Conservation (phyloP, 306 rosid genomes). For the Rosa chinensis region DNA sequence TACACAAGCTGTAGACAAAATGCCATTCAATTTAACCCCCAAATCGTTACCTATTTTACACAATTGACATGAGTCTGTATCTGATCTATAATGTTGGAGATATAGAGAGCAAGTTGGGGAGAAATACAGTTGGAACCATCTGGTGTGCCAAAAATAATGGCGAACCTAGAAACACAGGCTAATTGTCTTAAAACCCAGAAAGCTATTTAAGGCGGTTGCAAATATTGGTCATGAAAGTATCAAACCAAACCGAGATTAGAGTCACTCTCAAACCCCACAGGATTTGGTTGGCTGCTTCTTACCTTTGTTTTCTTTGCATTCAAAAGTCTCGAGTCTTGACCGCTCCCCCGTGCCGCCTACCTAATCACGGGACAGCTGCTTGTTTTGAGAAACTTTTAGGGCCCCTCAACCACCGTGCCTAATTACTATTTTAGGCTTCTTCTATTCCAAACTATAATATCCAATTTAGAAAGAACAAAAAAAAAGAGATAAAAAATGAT, state of each 20-base stretch:
- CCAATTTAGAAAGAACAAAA: too few relatives aligned
- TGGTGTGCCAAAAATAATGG: background rate
- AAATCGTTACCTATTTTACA: background rate
- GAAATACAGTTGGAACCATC: background rate
- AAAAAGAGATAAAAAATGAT: too few relatives aligned
- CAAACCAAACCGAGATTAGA: background rate
- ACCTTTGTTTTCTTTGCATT: background rate
- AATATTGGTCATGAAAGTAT: background rate
- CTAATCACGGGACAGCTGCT: slow-evolving; percentile 1
- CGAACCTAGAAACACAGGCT: background rate
- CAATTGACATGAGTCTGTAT: background rate
- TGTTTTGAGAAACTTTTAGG: background rate
- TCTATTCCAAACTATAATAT: background rate
- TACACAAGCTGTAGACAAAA: background rate
- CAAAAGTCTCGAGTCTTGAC: background rate
- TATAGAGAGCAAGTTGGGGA: background rate
- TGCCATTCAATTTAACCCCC: background rate
- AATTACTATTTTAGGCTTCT: background rate
- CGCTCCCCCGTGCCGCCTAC: background rate
- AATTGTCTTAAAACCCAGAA: background rate
- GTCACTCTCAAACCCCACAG: slow-evolving; percentile 7
- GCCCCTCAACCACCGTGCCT: background rate
- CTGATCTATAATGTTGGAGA: background rate
- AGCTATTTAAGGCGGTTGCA: too few relatives aligned
- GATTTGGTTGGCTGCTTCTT: slow-evolving; percentile 12